Evolutionary conservation across 352 stramenopile genomes (phyloP).

Genomic region (Globisporangium parvum): DNA sequence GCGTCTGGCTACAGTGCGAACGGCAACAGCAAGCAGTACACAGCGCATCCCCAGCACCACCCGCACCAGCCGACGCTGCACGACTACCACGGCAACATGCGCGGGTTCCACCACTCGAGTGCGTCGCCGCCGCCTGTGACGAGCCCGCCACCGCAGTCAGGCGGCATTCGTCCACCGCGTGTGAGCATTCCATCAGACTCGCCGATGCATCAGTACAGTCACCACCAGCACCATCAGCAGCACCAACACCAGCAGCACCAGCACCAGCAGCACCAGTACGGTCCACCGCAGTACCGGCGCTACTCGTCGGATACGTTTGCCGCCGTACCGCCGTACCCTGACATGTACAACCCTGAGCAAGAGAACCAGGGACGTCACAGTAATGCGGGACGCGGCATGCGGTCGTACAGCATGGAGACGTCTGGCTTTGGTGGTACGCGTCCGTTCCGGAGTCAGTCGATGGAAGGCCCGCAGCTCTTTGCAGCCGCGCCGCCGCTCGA

Average conservation of each 20-base stretch:
- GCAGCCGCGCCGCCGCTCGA: constrained; percentile 33
- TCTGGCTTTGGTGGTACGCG: constrained; percentile 37
- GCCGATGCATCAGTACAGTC: constrained; percentile 53
- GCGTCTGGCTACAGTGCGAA: constrained; percentile 10
- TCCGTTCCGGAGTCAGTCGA: constrained; percentile 65
- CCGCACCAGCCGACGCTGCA: constrained; percentile 28
- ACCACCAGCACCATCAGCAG: constrained; percentile 13
- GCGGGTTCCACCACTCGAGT: constrained; percentile 33
- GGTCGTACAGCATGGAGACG: constrained; percentile 78
- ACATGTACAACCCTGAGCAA: constrained; percentile 44
- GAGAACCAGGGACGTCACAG: constrained; percentile 44
- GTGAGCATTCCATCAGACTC: constrained; percentile 64
- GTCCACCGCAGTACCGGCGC: constrained; percentile 50
- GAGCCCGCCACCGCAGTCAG: constrained; percentile 20
- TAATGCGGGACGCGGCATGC: constrained; percentile 39
- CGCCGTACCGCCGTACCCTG: constrained; percentile 47
- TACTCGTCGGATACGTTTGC: constrained; percentile 72
- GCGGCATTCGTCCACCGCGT: constrained; percentile 48
- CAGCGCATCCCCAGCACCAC: constrained; percentile 40
- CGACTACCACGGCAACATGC: constrained; percentile 56
- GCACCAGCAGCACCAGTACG: constrained; percentile 12
- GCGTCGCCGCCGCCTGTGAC: constrained; percentile 29
- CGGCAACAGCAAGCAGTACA: constrained; percentile 34
- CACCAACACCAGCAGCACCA: constrained; percentile 1
- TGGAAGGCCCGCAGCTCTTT: constrained; percentile 67